Percentiles rank a stretch among this genome's conserved stretches.
Conservation (phyloP, 805 yeast genomes). For the Hanseniaspora thailandica region DNA sequence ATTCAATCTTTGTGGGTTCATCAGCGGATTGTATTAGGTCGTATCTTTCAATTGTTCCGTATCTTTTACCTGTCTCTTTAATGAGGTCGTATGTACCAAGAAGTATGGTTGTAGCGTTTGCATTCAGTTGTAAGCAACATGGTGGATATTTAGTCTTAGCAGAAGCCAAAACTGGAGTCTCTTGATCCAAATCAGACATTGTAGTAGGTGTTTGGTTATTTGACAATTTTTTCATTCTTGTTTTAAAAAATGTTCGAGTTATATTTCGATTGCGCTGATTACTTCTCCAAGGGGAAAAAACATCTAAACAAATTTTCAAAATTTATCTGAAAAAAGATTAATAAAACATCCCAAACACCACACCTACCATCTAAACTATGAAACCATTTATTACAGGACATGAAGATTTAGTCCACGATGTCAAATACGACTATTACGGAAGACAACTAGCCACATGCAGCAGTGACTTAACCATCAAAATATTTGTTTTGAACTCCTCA, state of each 20-base stretch:
- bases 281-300: background rate
- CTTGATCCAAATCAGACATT: constrained; percentile 18
- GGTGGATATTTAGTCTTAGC: constrained; percentile 58
- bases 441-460: constrained; percentile 87
- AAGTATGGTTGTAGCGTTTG: constrained; percentile 39
- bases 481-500: constrained; percentile 61
- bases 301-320: too few species aligned
- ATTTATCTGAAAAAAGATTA: too few species aligned
- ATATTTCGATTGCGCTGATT: background rate
- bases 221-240: background rate
- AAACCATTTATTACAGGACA: constrained; percentile 82
- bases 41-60: constrained; percentile 49
- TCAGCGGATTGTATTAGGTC: constrained; percentile 5
- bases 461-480: constrained; percentile 85
- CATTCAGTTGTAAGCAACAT: constrained; percentile 59
- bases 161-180: constrained; percentile 17
- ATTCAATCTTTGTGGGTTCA: constrained; percentile 17
- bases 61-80: constrained; percentile 42
- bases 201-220: too few species aligned
- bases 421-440: constrained; percentile 87
- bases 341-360: background rate
- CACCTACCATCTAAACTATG: constrained; percentile 23
- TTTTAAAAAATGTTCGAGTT: background rate
- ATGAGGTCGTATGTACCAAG: constrained; percentile 77
- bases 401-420: constrained; percentile 83